phyloP scores from a whole-genome alignment of 2,329 filamentous ascomycete species.

The Arachnomyces sp. region DNA sequence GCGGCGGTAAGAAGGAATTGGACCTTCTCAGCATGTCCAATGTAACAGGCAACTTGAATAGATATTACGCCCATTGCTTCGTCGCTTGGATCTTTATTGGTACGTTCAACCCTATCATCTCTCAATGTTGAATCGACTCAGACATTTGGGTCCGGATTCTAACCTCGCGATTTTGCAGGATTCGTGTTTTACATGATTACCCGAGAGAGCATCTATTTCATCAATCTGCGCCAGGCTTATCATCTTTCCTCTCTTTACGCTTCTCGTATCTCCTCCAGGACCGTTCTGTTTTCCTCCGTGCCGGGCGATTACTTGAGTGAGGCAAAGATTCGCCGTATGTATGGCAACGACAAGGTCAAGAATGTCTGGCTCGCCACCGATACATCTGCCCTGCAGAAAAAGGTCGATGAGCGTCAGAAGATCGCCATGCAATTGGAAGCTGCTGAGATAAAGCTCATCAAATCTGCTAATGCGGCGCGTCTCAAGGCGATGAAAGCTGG shows the following conservation, averaged over 20 bases:
- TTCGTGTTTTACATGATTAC: slow-evolving; percentile 87
- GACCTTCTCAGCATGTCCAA: slow-evolving; percentile 76
- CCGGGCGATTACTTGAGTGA: slow-evolving; percentile 71
- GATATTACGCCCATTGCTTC: slow-evolving; percentile 75
- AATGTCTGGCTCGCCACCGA: slow-evolving; percentile 79
- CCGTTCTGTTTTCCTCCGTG: slow-evolving; percentile 81
- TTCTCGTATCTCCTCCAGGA: slow-evolving; percentile 79
- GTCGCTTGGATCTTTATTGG: slow-evolving; percentile 74
- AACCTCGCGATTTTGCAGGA: slow-evolving; percentile 24
- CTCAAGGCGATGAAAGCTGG: slow-evolving; percentile 56
- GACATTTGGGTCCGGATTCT: not conserved
- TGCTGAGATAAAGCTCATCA: slow-evolving; percentile 80
- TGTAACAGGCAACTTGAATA: slow-evolving; percentile 52
- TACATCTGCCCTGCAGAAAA: slow-evolving; percentile 66
- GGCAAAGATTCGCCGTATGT: slow-evolving; percentile 68
- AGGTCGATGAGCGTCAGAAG: slow-evolving; percentile 74
- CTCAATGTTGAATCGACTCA: not conserved
- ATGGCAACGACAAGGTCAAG: slow-evolving; percentile 68
- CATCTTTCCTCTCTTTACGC: slow-evolving; percentile 77
- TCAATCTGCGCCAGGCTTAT: slow-evolving; percentile 89
- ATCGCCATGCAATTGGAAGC: slow-evolving; percentile 74
- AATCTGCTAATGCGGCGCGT: slow-evolving; percentile 64
- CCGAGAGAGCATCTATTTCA: slow-evolving; percentile 81
- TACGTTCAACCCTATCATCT: slow-evolving; percentile 16
- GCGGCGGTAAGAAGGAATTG: slow-evolving; percentile 56